Percentiles rank a stretch among this genome's conserved stretches.
Conservation (phyloP, 352 stramenopile genomes). For the Phytophthora idaei region DNA sequence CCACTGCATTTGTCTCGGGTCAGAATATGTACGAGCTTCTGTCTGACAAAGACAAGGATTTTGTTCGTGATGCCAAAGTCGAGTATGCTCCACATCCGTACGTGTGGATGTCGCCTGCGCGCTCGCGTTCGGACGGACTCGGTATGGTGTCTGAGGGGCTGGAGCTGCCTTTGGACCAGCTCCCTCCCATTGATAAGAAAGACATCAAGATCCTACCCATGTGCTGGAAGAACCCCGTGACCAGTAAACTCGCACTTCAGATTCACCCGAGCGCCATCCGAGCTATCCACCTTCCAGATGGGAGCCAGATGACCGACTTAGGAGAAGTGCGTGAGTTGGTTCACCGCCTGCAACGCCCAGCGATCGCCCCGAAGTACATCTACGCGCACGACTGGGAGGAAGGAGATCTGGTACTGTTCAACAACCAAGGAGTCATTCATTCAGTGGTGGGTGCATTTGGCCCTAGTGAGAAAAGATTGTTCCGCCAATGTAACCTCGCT, state of each 20-base stretch:
- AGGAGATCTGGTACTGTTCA: conserved; percentile 38
- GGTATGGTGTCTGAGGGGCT: conserved; percentile 34
- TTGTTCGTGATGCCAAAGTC: conserved; percentile 31
- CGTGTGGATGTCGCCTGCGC: conserved; percentile 39
- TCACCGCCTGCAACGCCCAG: conserved; percentile 34
- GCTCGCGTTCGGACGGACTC: conserved; percentile 35
- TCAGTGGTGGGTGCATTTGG: conserved; percentile 38
- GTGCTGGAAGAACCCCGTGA: conserved; percentile 40
- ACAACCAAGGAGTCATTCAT: conserved; percentile 40
- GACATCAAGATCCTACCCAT: conserved; percentile 38
- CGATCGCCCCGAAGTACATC: conserved; percentile 34
- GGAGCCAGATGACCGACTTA: conserved; percentile 32
- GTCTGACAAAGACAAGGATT: conserved; percentile 37
- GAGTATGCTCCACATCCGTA: conserved; percentile 42
- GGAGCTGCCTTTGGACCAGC: conserved; percentile 31
- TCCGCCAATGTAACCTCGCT: conserved; percentile 40
- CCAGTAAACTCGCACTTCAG: conserved; percentile 33
- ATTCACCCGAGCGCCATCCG: conserved; percentile 35
- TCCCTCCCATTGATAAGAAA: conserved; percentile 33
- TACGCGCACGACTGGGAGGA: conserved; percentile 43
- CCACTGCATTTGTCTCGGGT: conserved; percentile 37
- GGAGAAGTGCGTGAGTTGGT: conserved; percentile 33
- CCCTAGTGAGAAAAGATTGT: conserved; percentile 32
- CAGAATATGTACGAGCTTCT: conserved; percentile 39
- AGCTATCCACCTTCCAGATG: conserved; percentile 29